Conservation (phyloP, 306 rosid species). For the Leucaena leucocephala region DNA sequence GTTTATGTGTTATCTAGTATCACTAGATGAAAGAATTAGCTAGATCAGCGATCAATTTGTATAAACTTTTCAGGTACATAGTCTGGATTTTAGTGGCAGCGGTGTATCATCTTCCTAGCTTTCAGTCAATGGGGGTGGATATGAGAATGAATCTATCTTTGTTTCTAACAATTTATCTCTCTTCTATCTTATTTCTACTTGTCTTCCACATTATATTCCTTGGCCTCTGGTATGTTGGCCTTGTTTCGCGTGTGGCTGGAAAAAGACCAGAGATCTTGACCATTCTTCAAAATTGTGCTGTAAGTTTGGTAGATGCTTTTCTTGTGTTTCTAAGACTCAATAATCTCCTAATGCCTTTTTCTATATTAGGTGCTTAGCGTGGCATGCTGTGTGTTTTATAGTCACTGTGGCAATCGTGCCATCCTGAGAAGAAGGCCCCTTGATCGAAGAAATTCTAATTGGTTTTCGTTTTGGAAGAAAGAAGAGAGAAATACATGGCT, state of each 20-base stretch:
- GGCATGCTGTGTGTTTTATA: constrained; percentile 98
- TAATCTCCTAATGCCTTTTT: constrained; percentile 39
- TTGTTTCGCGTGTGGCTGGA: constrained; percentile 98
- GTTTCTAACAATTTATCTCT: constrained; percentile 83
- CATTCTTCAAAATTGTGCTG: constrained; percentile 94
- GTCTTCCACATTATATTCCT: constrained; percentile 84
- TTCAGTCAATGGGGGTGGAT: constrained; percentile 98
- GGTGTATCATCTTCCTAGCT: constrained; percentile 97
- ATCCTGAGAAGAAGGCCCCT: constrained; percentile 63
- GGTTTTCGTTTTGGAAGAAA: constrained; percentile 88
- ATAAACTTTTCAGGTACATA: constrained; percentile 71
- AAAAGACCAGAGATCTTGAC: constrained; percentile 85
- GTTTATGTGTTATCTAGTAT: background rate
- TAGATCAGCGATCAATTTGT: constrained; percentile 34
- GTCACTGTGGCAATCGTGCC: constrained; percentile 97
- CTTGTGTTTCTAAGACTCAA: constrained; percentile 25
- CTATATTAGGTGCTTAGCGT: constrained; percentile 83
- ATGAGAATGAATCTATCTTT: constrained; percentile 91
- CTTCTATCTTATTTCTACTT: constrained; percentile 87
- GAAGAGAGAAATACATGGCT: constrained; percentile 92
- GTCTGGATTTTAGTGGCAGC: constrained; percentile 97
- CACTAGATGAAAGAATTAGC: constrained; percentile 8
- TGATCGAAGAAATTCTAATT: constrained; percentile 53
- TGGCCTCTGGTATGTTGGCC: constrained; percentile 96
- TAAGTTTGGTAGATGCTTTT: constrained; percentile 51